Base-by-base conservation (phyloP, 164 flowering plant genomes). In the Sextonia rubra region DNA sequence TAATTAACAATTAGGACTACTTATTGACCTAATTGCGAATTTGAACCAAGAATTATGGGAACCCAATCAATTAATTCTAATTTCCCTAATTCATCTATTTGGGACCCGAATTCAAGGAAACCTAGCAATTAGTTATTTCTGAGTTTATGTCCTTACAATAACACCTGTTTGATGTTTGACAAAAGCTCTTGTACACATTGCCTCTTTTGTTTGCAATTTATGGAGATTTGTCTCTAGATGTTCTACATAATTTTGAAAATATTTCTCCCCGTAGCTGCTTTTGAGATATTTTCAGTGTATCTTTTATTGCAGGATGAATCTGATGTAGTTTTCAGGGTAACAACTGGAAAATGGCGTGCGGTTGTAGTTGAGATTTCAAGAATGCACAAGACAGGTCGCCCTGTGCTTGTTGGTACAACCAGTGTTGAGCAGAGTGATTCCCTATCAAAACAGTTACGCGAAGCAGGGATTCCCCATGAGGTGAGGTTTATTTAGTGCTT, bases 361-460 rank as follows among this genome's bases (percentile, higher is more conserved):
- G 98, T 90, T 78, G 97, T 93, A 58, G 97, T 91, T 30, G 99
- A 95, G 83, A 91, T 95, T 69, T 87, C 97, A 67, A 85, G 98
- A 85, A 93, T 95, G 97, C 75, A 93, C 76, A 95, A 89, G 84
- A 90, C 95, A 74, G 97, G 98, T 44, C 91, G 95, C n/a, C 97
- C 99, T 11, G 94, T 96, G 68, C 97, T 96, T 81, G 99, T 93
- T 70, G 99, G 99, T 64, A 96, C 99, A 76, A 96, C 99, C 47
- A 96, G 99, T 77, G 99, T 96, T 80, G 99, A 96, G 80, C 97
- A 91, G 80, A 93, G 98, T 82, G 98, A 96, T 76, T 79, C 88
- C 47, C 75, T 96, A 73, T 91, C 98, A 56, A 85, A 75, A 66
- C 94, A 88, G 80, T 83, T 96, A 79, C 77, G 74, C 70, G 95